phyloP scores from a whole-genome alignment of 2,329 filamentous ascomycete genomes.

The Moelleriella libera region DNA sequence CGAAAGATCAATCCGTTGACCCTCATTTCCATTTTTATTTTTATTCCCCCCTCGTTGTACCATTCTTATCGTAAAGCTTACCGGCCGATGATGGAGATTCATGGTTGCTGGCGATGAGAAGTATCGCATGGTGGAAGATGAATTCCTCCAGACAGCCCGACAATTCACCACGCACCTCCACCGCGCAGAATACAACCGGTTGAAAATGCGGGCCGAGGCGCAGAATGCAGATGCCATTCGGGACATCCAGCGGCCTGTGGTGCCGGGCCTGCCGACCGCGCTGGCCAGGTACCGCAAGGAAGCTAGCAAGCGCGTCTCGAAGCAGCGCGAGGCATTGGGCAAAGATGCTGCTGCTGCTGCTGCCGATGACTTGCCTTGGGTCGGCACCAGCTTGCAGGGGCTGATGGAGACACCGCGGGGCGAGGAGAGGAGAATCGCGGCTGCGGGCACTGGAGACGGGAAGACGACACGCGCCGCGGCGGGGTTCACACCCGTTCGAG shows the following conservation, averaged over 20 bases:
- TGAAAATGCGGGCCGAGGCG: slow-evolving; percentile 41
- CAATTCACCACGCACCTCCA: slow-evolving; percentile 63
- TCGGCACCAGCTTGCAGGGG: slow-evolving; percentile 21
- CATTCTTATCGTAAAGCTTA: too few relatives aligned
- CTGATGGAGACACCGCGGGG: slow-evolving; percentile 27
- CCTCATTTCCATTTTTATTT: too few relatives aligned
- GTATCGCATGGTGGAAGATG: slow-evolving; percentile 77
- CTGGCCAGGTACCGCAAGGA: slow-evolving; percentile 11
- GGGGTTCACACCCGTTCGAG: too few relatives aligned
- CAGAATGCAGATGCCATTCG: slow-evolving; percentile 38
- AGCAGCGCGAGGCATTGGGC: slow-evolving; percentile 11
- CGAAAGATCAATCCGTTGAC: too few relatives aligned
- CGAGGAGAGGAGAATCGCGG: slow-evolving; percentile 8
- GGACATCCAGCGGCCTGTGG: slow-evolving; percentile 36
- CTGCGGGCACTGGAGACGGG: not conserved
- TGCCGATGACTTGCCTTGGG: slow-evolving; percentile 8
- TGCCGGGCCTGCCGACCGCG: slow-evolving; percentile 18
- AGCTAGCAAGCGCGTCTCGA: slow-evolving; percentile 7
- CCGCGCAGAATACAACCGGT: slow-evolving; percentile 59
- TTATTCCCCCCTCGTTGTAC: too few relatives aligned
- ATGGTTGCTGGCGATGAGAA: slow-evolving; percentile 60
- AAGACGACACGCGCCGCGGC: not conserved
- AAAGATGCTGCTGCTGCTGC: not conserved
- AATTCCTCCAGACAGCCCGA: slow-evolving; percentile 53
- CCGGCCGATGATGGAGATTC: slow-evolving; percentile 21